A percentile compares a stretch with the other conserved stretches of the same genome.
phyloP scores from a whole-genome alignment of 2,329 filamentous ascomycete species.

The Phoma sp. region DNA sequence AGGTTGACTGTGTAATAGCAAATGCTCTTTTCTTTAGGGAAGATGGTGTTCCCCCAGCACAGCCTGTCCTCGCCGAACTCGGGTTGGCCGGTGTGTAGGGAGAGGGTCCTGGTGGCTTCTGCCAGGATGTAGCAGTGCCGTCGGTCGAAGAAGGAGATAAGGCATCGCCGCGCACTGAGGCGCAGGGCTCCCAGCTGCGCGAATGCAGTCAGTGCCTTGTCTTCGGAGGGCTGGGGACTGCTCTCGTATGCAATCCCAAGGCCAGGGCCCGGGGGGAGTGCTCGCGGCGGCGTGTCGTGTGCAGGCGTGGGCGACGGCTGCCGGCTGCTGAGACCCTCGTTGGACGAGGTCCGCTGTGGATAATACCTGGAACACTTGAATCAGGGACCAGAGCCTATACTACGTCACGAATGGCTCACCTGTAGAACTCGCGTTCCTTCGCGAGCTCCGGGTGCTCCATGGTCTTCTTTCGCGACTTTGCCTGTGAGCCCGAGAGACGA shows the following conservation, averaged over 20 bases:
- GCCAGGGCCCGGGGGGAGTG: conserved; percentile 9
- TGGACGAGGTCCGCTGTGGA: conserved; percentile 33
- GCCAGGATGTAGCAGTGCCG: conserved; percentile 47
- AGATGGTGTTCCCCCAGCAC: conserved; percentile 44
- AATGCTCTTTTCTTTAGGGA: conserved; percentile 44
- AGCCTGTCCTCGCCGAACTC: conserved; percentile 38
- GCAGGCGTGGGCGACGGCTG: conserved; percentile 29
- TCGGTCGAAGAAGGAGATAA: conserved; percentile 51
- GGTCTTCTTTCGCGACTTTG: conserved; percentile 19
- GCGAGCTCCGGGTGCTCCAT: conserved; percentile 38
- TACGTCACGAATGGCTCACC: conserved; percentile 20
- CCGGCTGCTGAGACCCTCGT: conserved; percentile 25
- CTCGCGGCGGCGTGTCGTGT: conserved; percentile 17
- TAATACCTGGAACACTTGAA: conserved; percentile 34
- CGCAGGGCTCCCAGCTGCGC: conserved; percentile 50
- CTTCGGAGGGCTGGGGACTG: conserved; percentile 32
- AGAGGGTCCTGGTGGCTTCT: conserved; percentile 43
- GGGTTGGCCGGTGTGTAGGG: conserved; percentile 37
- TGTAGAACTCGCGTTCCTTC: conserved; percentile 48
- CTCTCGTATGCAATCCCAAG: conserved; percentile 12
- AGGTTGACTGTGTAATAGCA: conserved; percentile 47
- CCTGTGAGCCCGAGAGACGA: conserved; percentile 10
- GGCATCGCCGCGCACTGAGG: conserved; percentile 44
- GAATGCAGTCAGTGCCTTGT: conserved; percentile 48
- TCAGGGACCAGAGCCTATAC: neutral